Percentiles rank a stretch among this genome's conserved stretches.
phyloP scores from a whole-genome alignment of 2,329 filamentous ascomycete species.

The Coniosporium tulheliwenetii region DNA sequence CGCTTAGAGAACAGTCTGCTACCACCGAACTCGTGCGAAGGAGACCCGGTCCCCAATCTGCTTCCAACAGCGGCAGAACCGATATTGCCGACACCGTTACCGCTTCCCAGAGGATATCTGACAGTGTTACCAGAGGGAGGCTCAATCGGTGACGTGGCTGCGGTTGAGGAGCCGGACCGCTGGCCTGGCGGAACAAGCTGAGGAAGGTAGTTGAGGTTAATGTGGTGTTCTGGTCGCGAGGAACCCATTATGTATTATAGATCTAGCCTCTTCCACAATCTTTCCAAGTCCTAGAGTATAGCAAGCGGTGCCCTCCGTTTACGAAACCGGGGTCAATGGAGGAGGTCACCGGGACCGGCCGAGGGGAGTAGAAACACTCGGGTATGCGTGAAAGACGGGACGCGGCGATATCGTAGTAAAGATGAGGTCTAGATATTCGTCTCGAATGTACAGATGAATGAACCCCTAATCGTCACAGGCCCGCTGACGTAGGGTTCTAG shows the following conservation, averaged over 20 bases:
- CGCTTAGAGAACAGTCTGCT: conserved; percentile 81
- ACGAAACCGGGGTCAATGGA: too few species aligned
- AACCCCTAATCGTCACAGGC: too few species aligned
- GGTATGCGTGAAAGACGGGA: too few species aligned
- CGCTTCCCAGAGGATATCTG: conserved; percentile 58
- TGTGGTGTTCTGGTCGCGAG: conserved; percentile 64
- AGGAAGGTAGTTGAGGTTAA: conserved; percentile 68
- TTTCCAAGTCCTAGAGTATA: too few species aligned
- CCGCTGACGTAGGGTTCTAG: too few species aligned
- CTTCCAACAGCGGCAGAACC: conserved; percentile 36
- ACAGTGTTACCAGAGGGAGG: conserved; percentile 44
- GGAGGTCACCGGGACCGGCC: too few species aligned
- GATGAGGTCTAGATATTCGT: too few species aligned
- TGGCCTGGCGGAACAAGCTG: conserved; percentile 50
- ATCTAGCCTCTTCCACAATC: too few species aligned
- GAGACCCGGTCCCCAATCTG: conserved; percentile 83
- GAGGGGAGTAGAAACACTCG: too few species aligned
- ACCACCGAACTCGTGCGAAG: conserved; percentile 70
- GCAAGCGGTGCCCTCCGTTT: too few species aligned
- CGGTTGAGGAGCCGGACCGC: conserved; percentile 65
- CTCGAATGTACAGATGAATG: too few species aligned
- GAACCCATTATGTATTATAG: conserved; percentile 75
- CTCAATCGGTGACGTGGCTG: conserved; percentile 69
- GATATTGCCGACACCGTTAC: conserved; percentile 41
- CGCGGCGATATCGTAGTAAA: too few species aligned